Base-by-base conservation (phyloP, 225 moss, liverwort and hornwort species). In the Sphagnum tenellum region DNA sequence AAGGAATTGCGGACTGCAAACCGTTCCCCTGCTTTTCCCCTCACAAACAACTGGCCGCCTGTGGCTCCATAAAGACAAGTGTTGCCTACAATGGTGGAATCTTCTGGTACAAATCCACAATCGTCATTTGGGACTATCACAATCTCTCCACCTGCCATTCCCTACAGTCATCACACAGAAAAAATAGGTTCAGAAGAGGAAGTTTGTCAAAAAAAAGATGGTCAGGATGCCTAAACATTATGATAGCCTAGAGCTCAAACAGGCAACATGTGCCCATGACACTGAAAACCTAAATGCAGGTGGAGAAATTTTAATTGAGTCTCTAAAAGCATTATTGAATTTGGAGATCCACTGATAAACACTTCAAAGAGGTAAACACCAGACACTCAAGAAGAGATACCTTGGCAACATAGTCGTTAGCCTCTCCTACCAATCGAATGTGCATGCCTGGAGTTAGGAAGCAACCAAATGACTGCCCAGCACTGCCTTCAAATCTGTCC, bases 21-120 rank as follows among this genome's bases (percentile, higher is more conserved):
- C 59, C 98, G 77, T 78, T 99, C 98, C 47, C 98, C 98, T 13
- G 98, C 93, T 76, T 82, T 93, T 5, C 98, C 98, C 49, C 80
- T 81, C 3, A 88, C 98, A 66, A 93, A 99, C 61, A 93, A 67
- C 72, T 99, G 93, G 12, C 98, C 98, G n/a, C 98, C 98, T 11
- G 98, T 99, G 14, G 98, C 98, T 75, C 98, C 98, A 67, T 99
- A 93, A 70, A 99, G 82, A 71, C 98, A 99, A 10, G 93, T 99
- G 62, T 99, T 99, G 54, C 93, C 98, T 12, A 91, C 77, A 44
- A 93, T 89, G 8, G 88, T 89, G 5, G 93, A 83, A 75, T 99
- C 86, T 72, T 93, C 90, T 8, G 93, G 80, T n/a, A 71, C 73
- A 72, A 62, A 99, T 9, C 80, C 84, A 44, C 62, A 69, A 49